Base-by-base conservation (phyloP, 1,139 yeast genomes). In the Protomyces gravidus region DNA sequence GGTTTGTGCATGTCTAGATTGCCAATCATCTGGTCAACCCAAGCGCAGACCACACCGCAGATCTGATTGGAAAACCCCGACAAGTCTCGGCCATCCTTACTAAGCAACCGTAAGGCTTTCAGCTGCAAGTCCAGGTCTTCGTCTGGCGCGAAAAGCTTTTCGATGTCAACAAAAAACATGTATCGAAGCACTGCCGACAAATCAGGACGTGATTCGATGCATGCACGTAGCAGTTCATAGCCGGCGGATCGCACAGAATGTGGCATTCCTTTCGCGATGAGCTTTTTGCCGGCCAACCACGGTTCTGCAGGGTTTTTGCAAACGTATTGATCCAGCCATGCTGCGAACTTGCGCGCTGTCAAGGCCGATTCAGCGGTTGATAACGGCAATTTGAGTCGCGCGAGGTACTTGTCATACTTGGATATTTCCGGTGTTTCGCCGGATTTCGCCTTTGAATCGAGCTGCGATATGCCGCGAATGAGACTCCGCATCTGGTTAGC, bases 241-340 rank as follows among this genome's bases (percentile, higher is more conserved):
- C 83, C 84, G 1, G 80, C 78, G 42, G 80, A 71, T 50, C 95
- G 75, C 26, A 73, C 68, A 25, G 80, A 77, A 1, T 75, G 67
- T 2, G 75, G 72, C 42, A 75, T 74, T 13, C 72, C 72, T 0
- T 74, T 69, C 6, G 76, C 75, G 55, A 86, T 76, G 71, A 85
- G 73, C 61, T 80, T 82, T 64, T 81, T 74, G 0, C 85, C 84
- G 60, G 82, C 72, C 67, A 84, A 82, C 96, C 96, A 88, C 2
- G 87, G 77, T 65, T 86, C 90, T 0, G 53, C 42, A 2, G 49
- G 51, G 15, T 46, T 53, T 27, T 50, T 50, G 17, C 47, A 32
- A 25, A 33, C 45, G 40, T 33, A 53, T 2, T 19, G 45, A 5
- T 50, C 25, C 28, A 53, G 47, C 58, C 58, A 53, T 13, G 27